Conservation (phyloP, 768 basidiomycete species). For the Nevesoporus exiguus region DNA sequence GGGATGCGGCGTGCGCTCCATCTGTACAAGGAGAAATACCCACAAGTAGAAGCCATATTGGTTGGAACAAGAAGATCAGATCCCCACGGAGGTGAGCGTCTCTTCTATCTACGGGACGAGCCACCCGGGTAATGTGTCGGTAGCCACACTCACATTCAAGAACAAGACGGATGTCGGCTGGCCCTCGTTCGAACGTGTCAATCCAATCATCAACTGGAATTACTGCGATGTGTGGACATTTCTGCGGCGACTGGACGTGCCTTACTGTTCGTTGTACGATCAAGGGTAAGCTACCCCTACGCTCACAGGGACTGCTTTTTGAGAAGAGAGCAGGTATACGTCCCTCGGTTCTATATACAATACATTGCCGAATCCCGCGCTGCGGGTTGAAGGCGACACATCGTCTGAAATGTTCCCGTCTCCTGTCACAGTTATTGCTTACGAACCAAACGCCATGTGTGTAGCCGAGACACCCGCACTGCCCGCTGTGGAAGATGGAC, state of each 20-base stretch:
- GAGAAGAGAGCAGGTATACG: slow-evolving; percentile 66
- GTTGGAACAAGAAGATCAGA: slow-evolving; percentile 88
- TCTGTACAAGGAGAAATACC: slow-evolving; percentile 64
- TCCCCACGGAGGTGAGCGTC: slow-evolving; percentile 86
- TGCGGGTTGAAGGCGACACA: slow-evolving; percentile 36
- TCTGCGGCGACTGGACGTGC: slow-evolving; percentile 66
- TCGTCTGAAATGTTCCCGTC: slow-evolving; percentile 13
- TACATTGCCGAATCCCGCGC: slow-evolving; percentile 89
- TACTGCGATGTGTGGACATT: slow-evolving; percentile 91
- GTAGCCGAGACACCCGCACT: slow-evolving; percentile 8
- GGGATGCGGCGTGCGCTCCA: slow-evolving; percentile 79
- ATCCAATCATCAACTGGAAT: slow-evolving; percentile 95
- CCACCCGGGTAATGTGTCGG: not conserved
- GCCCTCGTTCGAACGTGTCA: slow-evolving; percentile 87
- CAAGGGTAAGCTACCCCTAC: slow-evolving; percentile 59
- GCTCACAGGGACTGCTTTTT: not conserved
- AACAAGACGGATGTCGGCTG: slow-evolving; percentile 86
- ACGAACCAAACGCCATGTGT: slow-evolving; percentile 18
- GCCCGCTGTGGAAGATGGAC: not conserved
- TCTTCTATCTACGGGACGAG: not conserved
- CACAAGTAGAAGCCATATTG: slow-evolving; percentile 73
- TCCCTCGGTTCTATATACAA: slow-evolving; percentile 95
- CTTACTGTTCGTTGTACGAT: slow-evolving; percentile 89
- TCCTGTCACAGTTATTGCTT: slow-evolving; percentile 22
- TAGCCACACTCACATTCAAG: slow-evolving; percentile 68